Base-by-base conservation (phyloP, 2,329 filamentous ascomycete species). In the Lachnellula subtilissima region DNA sequence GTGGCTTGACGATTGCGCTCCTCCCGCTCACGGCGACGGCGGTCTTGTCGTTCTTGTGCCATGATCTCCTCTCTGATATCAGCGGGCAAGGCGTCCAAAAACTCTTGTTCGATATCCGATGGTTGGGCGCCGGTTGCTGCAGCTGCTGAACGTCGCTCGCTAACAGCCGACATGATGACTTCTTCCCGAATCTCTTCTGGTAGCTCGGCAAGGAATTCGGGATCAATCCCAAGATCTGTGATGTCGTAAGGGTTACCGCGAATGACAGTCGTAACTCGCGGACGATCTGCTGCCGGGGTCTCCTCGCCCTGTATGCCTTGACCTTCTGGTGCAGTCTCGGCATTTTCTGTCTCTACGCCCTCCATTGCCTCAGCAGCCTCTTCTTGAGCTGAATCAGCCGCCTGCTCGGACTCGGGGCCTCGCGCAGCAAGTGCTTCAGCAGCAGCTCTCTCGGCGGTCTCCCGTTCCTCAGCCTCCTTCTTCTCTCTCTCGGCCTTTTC, bases 101-200 rank as follows among this genome's bases (percentile, higher is more conserved):
- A 99, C 67, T 97, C 92, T 62, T 90, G 88, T 72, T 91, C 93
- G 59, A 96, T 93, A 65, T 93, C 90, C 3, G 84, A 88, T 36
- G 89, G 85, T 65, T 91, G 86, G 57, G 92, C 89, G 17, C 84
- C 82, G 25, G 82, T 80, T 54, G 81, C 84, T 74, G 76, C 82
- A 43, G 90, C 89, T 71, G 94, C 85, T 7, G 88, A 88, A 60
- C 93, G 85, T 63, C 93, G 84, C 62, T 90, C 86, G 52, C 89
- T 91, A 61, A 96, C 83, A 57, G 96, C 91, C 60, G 92, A 86
- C 71, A 95, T 91, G 62, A 99, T 89, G 49, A 99, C 94, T 70
- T 99, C 94, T 71, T 97, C 93, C 47, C 94, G 83, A 69, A 97
- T 86, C 59, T 99, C 95, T 65, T 99, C 94, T 0, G 94, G 94